Conservation (phyloP, 352 stramenopile genomes). For the Lagenidium sp. region DNA sequence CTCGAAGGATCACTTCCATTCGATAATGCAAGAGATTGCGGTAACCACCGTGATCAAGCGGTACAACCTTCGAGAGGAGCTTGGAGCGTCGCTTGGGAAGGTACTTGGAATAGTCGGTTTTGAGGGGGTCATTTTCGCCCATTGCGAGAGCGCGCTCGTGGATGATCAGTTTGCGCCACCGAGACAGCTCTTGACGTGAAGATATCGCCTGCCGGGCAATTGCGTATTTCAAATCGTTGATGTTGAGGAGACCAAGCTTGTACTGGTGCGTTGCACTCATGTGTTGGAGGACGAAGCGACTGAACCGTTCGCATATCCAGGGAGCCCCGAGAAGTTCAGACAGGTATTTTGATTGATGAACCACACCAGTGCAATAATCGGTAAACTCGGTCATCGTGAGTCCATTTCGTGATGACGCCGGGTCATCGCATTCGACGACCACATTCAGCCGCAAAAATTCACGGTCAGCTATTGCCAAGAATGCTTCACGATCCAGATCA, state of each 20-base stretch:
- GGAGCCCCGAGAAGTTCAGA: conserved; percentile 43
- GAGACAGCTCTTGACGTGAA: conserved; percentile 42
- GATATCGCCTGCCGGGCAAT: conserved; percentile 43
- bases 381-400: conserved; percentile 82
- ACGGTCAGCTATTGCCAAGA: conserved; percentile 35
- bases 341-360: conserved; percentile 64
- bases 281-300: conserved; percentile 73
- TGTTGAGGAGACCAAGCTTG: conserved; percentile 78
- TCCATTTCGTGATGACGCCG: conserved; percentile 13
- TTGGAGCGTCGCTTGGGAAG: conserved; percentile 57
- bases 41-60: conserved; percentile 84
- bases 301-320: conserved; percentile 78
- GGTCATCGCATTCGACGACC: conserved; percentile 5
- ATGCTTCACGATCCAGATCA: conserved; percentile 23
- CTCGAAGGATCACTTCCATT: conserved; percentile 50
- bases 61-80: conserved; percentile 79
- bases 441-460: conserved; percentile 55
- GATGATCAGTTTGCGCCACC: conserved; percentile 62
- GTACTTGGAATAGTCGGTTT: conserved; percentile 91
- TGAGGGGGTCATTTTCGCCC: conserved; percentile 88
- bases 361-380: conserved; percentile 34
- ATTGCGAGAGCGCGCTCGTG: conserved; percentile 86
- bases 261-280: conserved; percentile 85
- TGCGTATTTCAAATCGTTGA: conserved; percentile 85
- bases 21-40: conserved; percentile 78